phyloP scores from a whole-genome alignment of 208 protist species.

The Trypanosomatidae sp. region DNA sequence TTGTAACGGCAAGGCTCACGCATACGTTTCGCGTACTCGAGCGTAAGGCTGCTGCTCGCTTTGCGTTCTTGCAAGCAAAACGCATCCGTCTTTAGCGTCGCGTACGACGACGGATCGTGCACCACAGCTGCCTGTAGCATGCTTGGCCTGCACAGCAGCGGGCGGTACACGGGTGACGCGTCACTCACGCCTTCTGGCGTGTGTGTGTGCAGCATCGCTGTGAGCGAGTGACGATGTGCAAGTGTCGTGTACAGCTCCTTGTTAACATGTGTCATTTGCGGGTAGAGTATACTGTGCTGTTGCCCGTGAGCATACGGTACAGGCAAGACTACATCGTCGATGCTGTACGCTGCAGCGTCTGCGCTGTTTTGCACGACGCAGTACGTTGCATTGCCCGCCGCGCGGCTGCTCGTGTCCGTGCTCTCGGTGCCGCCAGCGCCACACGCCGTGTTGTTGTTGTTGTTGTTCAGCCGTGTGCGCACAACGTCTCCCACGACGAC shows the following conservation, averaged over 20 bases:
- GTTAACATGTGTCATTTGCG: slow-evolving; percentile 9
- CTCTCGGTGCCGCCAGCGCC: background rate
- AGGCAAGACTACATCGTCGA: slow-evolving; percentile 74
- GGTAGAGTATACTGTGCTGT: slow-evolving; percentile 1
- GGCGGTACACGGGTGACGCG: slow-evolving; percentile 17
- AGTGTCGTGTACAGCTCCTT: slow-evolving; percentile 10
- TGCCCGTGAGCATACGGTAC: slow-evolving; percentile 17
- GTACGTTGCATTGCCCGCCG: background rate
- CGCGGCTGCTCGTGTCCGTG: background rate
- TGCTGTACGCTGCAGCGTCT: slow-evolving; percentile 13
- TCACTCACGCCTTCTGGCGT: background rate
- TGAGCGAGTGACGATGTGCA: slow-evolving; percentile 9
- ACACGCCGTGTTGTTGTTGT: background rate
- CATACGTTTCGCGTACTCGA: slow-evolving; percentile 34
- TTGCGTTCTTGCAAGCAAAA: slow-evolving; percentile 61
- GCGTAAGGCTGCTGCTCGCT: slow-evolving; percentile 10
- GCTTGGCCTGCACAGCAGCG: slow-evolving; percentile 25
- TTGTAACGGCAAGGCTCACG: slow-evolving; percentile 72
- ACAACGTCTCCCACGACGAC: slow-evolving; percentile 58
- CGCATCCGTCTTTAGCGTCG: slow-evolving; percentile 55
- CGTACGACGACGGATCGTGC: slow-evolving; percentile 50
- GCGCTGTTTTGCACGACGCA: slow-evolving; percentile 11
- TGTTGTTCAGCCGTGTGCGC: too few relatives aligned
- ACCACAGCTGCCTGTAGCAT: slow-evolving; percentile 32
- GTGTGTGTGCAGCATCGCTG: slow-evolving; percentile 6